These are phyloP conservation scores for Didymella glomerata DNA, from an alignment of 2,329 filamentous ascomycete genomes.

Conservation along the genomic window DNA sequence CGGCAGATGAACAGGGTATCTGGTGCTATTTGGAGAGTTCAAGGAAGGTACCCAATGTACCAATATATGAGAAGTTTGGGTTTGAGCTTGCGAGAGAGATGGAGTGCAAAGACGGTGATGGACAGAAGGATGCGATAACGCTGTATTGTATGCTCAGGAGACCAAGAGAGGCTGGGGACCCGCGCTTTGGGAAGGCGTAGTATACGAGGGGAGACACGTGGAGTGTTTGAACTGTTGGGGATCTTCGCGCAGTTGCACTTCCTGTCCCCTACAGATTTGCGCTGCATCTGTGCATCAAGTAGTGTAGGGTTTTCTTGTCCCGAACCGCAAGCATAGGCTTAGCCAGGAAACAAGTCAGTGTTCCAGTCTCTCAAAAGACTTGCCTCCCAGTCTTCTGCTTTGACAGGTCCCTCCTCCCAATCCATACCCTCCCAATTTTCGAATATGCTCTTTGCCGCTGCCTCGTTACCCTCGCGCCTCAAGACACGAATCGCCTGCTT, in stretches of 20 bases:
- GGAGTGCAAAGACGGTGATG: constrained; percentile 70
- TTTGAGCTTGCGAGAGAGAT: constrained; percentile 72
- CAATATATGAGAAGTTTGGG: constrained; percentile 74
- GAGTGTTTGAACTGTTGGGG: background rate
- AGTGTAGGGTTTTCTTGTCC: background rate
- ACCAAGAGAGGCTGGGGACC: constrained; percentile 11
- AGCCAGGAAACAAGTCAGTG: background rate
- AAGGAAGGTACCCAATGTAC: constrained; percentile 71
- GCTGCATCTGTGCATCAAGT: background rate
- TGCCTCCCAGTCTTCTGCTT: constrained; percentile 33
- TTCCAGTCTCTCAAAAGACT: constrained; percentile 11
- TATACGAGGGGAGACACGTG: background rate
- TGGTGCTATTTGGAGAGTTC: constrained; percentile 77
- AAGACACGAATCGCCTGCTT: constrained; percentile 28
- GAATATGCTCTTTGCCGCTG: constrained; percentile 39
- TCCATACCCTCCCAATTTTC: constrained; percentile 37
- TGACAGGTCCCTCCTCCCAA: constrained; percentile 39
- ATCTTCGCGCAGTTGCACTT: background rate
- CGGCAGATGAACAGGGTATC: constrained; percentile 70
- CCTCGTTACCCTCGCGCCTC: constrained; percentile 27
- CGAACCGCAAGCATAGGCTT: background rate
- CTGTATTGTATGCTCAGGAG: constrained; percentile 58
- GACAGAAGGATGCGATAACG: constrained; percentile 53
- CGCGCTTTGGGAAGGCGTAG: constrained; percentile 15
- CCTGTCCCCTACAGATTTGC: background rate